These are phyloP conservation scores for Creolimax fragrantissima DNA, from an alignment of 78 protist genomes.

Conservation along the genomic window DNA sequence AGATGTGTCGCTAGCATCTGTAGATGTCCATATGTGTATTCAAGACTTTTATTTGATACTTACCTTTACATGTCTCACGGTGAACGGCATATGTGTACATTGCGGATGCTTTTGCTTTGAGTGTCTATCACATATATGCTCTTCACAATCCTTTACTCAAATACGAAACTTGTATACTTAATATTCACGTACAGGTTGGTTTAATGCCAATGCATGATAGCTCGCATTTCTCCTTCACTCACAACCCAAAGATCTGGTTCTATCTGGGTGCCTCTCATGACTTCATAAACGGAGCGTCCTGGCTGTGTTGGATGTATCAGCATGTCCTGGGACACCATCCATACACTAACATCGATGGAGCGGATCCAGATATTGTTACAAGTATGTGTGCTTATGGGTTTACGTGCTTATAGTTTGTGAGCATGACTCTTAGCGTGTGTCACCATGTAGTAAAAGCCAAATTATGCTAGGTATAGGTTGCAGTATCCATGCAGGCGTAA, in stretches of 20 bases:
- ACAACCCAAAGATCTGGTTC: not conserved
- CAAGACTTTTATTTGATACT: no score
- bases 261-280: constrained; percentile 26
- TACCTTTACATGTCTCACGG: no score
- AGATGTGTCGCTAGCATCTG: no score
- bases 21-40: no score
- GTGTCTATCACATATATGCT: not conserved
- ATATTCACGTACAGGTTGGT: not conserved
- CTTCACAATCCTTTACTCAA: no score
- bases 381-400: not conserved
- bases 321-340: constrained; percentile 35
- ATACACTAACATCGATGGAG: constrained; percentile 36
- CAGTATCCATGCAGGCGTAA: no score
- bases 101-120: no score
- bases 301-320: constrained; percentile 26
- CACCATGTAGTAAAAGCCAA: no score
- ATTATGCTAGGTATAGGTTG: no score
- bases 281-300: constrained; percentile 30
- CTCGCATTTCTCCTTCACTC: constrained; percentile 3
- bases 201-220: constrained; percentile 36
- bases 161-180: not conserved
- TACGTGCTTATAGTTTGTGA: not conserved
- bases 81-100: no score
- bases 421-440: not conserved
- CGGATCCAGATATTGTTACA: constrained; percentile 30